Evolutionary conservation across 768 basidiomycete genomes (phyloP).

Genomic region (Lactarius sanguifluus): DNA sequence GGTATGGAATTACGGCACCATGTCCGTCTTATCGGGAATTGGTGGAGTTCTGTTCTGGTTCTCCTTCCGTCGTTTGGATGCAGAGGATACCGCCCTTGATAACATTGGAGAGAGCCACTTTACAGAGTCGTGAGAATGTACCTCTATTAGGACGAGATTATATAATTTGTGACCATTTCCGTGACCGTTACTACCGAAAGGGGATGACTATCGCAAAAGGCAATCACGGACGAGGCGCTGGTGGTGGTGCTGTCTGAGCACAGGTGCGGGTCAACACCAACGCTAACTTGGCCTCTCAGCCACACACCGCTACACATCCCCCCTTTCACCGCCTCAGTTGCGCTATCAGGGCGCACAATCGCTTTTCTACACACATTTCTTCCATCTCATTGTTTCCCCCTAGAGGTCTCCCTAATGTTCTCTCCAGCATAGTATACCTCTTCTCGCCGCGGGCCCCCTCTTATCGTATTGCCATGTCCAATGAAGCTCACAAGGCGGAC

Average conservation of each 20-base stretch:
- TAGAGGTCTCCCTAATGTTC: slow-evolving; percentile 27
- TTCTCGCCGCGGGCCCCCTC: slow-evolving; percentile 20
- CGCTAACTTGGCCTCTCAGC: background rate
- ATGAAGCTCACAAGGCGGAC: slow-evolving; percentile 68
- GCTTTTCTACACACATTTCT: background rate
- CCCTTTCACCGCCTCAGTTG: slow-evolving; percentile 2
- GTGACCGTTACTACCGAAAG: background rate
- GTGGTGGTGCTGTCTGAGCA: background rate
- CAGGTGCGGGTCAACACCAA: background rate
- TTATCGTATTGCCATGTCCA: slow-evolving; percentile 45
- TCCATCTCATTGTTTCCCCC: background rate
- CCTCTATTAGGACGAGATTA: background rate
- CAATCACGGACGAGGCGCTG: slow-evolving; percentile 7
- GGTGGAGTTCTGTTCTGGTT: slow-evolving; percentile 54
- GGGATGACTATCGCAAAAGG: slow-evolving; percentile 16
- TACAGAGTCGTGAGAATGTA: slow-evolving; percentile 18
- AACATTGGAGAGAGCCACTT: slow-evolving; percentile 45
- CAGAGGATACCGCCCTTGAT: slow-evolving; percentile 59
- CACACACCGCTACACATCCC: background rate
- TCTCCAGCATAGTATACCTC: slow-evolving; percentile 27
- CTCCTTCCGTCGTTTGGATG: slow-evolving; percentile 54
- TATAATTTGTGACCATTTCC: background rate
- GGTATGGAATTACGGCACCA: slow-evolving; percentile 65
- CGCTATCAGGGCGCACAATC: background rate
- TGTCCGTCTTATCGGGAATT: slow-evolving; percentile 52